phyloP scores from a whole-genome alignment of 2,329 filamentous ascomycete genomes.

The Xylariales sp. region DNA sequence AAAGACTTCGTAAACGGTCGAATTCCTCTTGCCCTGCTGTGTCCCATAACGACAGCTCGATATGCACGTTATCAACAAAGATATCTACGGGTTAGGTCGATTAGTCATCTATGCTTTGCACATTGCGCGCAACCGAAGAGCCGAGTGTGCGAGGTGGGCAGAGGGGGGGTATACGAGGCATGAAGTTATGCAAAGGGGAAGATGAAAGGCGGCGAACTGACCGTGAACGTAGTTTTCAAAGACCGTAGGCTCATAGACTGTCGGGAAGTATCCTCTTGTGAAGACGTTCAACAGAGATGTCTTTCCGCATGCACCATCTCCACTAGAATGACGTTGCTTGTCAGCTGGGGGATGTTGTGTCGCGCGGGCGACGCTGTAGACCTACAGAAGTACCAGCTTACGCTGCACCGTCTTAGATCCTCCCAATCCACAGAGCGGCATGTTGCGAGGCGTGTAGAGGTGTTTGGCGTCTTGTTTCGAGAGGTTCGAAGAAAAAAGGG shows the following conservation, averaged over 20 bases:
- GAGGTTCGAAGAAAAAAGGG: constrained; percentile 7
- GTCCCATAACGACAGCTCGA: constrained; percentile 98
- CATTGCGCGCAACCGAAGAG: not conserved
- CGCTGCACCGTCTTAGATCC: constrained; percentile 89
- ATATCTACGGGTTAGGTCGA: constrained; percentile 72
- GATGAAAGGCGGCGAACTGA: constrained; percentile 56
- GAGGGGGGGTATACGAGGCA: not conserved
- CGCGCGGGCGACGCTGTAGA: constrained; percentile 48
- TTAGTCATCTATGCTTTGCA: constrained; percentile 12
- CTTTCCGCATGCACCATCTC: constrained; percentile 96
- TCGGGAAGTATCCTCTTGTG: constrained; percentile 98
- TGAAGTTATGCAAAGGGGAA: not conserved
- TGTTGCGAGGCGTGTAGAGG: constrained; percentile 9
- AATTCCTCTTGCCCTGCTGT: constrained; percentile 99
- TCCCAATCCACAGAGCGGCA: constrained; percentile 66
- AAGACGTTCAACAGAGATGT: constrained; percentile 98
- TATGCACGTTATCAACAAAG: constrained; percentile 96
- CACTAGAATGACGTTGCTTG: constrained; percentile 63
- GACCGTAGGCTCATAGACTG: constrained; percentile 97
- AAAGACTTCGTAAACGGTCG: constrained; percentile 92
- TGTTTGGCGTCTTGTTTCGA: constrained; percentile 1
- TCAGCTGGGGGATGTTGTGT: constrained; percentile 30
- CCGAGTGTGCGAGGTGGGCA: not conserved
- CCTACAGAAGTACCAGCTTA: constrained; percentile 93
- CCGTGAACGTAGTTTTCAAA: constrained; percentile 99